Percentiles rank a stretch among this genome's conserved stretches.
Evolutionary conservation across 75 land plant species (phyloP).

Genomic region (Selaginella tamariscina): DNA sequence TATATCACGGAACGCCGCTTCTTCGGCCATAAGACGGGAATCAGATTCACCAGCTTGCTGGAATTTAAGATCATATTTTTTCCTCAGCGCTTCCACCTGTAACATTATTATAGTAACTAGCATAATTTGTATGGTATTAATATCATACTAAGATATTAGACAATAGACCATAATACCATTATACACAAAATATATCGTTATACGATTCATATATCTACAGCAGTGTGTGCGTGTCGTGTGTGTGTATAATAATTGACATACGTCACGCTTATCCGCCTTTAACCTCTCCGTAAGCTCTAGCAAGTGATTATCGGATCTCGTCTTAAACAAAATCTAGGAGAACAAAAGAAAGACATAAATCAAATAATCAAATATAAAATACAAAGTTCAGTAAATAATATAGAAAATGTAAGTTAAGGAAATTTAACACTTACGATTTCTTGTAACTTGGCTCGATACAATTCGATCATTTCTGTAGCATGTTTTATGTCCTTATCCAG

Average conservation of each 20-base stretch:
- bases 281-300: conserved; percentile 82
- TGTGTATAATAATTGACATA: conserved; percentile 25
- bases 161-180: no score
- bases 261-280: conserved; percentile 84
- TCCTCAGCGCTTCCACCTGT: conserved; percentile 65
- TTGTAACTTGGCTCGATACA: conserved; percentile 82
- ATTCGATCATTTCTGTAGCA: conserved; percentile 76
- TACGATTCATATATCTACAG: no score
- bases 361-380: neutral
- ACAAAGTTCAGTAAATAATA: neutral
- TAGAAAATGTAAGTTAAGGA: no score
- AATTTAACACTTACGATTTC: conserved; percentile 76
- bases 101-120: neutral
- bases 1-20: conserved; percentile 64
- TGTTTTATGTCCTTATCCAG: conserved; percentile 56
- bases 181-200: no score
- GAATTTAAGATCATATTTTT: conserved; percentile 83
- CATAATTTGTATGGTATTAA: no score
- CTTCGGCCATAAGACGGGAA: conserved; percentile 64
- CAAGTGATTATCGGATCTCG: conserved; percentile 81
- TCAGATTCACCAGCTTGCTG: conserved; percentile 72
- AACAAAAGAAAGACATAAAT: conserved; percentile 1
- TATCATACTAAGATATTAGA: no score
- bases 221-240: no score
- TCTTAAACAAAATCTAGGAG: conserved; percentile 73